These are phyloP conservation scores for Acanthamoeba lugdunensis DNA, from an alignment of 208 protist species.

Conservation along the genomic window DNA sequence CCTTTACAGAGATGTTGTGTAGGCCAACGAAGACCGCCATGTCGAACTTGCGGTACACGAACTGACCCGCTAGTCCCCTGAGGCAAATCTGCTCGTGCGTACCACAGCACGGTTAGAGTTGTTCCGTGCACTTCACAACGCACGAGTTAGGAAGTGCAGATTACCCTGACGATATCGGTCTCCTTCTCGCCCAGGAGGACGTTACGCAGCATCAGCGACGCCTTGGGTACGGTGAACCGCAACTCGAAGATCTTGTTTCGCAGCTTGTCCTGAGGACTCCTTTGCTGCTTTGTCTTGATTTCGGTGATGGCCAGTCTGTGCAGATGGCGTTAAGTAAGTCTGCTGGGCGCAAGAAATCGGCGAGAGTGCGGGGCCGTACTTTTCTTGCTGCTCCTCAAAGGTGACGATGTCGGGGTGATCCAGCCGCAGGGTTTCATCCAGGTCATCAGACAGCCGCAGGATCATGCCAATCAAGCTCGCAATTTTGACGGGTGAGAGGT, in stretches of 20 bases:
- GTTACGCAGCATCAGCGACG: conserved; percentile 46
- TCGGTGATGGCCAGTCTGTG: conserved; percentile 2
- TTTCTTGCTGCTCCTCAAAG: conserved; percentile 51
- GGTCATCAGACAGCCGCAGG: conserved; percentile 33
- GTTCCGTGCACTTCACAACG: background rate
- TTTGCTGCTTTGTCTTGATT: conserved; percentile 31
- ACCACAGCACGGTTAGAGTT: background rate
- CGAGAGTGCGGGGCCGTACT: background rate
- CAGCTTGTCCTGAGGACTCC: conserved; percentile 56
- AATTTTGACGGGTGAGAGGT: conserved; percentile 51
- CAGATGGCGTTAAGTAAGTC: background rate
- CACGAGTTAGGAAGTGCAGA: background rate
- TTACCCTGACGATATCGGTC: conserved; percentile 62
- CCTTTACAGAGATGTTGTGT: conserved; percentile 40
- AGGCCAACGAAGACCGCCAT: conserved; percentile 62
- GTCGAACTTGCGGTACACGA: conserved; percentile 71
- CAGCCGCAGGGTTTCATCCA: conserved; percentile 60
- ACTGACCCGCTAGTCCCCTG: conserved; percentile 30
- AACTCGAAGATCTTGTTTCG: conserved; percentile 67
- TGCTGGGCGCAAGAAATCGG: background rate
- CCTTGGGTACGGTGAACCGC: conserved; percentile 59
- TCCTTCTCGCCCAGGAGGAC: conserved; percentile 51
- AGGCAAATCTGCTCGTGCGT: conserved; percentile 27
- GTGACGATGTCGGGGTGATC: conserved; percentile 38
- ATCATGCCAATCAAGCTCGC: conserved; percentile 9